Conservation (phyloP, 148 eudicot genomes). For the Polygonum maritimum region DNA sequence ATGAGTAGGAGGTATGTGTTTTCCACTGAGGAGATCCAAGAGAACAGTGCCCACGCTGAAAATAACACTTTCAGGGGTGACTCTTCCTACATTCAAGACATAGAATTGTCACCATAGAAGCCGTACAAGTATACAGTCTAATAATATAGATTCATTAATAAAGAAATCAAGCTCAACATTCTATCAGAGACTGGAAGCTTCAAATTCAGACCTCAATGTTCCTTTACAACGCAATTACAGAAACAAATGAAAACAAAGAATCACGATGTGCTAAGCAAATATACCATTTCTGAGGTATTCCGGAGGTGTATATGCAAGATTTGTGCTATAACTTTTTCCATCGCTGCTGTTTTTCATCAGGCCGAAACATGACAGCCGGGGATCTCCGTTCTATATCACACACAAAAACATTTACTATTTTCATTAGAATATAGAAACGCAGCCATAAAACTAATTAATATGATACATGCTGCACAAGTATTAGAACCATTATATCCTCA, state of each 20-base stretch:
- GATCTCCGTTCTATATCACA: conserved; percentile 77
- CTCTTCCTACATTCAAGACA: conserved; percentile 49
- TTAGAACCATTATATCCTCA: neutral
- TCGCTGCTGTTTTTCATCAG: conserved; percentile 94
- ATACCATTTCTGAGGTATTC: conserved; percentile 89
- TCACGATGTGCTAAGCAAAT: neutral
- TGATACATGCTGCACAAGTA: neutral
- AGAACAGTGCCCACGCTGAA: conserved; percentile 88
- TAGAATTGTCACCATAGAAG: neutral
- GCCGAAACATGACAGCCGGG: conserved; percentile 94
- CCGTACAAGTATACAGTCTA: neutral
- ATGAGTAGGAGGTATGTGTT: conserved; percentile 89
- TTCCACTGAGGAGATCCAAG: conserved; percentile 84
- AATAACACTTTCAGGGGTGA: conserved; percentile 72
- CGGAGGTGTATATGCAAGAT: conserved; percentile 94
- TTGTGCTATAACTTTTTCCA: conserved; percentile 94
- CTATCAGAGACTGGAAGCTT: neutral
- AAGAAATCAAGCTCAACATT: neutral
- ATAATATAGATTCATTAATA: neutral
- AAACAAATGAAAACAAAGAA: neutral
- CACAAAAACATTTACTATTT: neutral
- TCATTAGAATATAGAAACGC: neutral
- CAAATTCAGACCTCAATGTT: neutral
- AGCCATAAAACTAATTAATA: neutral
- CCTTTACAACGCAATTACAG: neutral